Percentiles rank a stretch among this genome's conserved stretches.
These are phyloP conservation scores for Fusarium sp. DNA, from an alignment of 2,329 filamentous ascomycete species.

Conservation along the genomic window DNA sequence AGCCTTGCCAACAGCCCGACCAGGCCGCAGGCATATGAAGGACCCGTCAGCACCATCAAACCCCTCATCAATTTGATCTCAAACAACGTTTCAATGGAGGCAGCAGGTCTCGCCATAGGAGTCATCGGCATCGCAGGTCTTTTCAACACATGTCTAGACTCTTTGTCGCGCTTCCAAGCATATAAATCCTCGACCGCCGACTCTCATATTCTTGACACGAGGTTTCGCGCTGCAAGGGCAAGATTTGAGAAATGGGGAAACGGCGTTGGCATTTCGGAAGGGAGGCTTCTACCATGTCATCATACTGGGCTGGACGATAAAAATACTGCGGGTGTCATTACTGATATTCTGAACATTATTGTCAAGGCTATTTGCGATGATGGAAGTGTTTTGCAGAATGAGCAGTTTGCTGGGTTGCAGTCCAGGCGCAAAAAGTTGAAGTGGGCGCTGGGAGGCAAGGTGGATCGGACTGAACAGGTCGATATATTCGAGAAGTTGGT, in stretches of 20 bases:
- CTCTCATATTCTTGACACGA: conserved; percentile 6
- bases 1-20: neutral
- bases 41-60: neutral
- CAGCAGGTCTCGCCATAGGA: neutral
- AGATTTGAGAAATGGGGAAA: conserved; percentile 42
- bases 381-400: accelerated
- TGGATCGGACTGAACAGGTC: neutral
- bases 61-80: neutral
- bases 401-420: accelerated
- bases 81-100: neutral
- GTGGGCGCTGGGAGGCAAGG: neutral
- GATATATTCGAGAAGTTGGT: neutral
- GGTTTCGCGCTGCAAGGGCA: conserved; percentile 24
- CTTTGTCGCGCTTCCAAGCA: conserved; percentile 15
- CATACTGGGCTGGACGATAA: neutral
- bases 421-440: neutral
- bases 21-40: too few relatives aligned
- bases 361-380: neutral
- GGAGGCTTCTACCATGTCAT: accelerated
- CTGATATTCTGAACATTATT: neutral
- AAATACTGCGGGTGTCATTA: neutral
- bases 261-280: conserved; percentile 28
- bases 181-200: conserved; percentile 35
- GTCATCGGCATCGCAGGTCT: conserved; percentile 24
- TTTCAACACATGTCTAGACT: conserved; percentile 40